Conservation (phyloP, 1,284 basidiomycete species). For the Rhodotorula sp. region DNA sequence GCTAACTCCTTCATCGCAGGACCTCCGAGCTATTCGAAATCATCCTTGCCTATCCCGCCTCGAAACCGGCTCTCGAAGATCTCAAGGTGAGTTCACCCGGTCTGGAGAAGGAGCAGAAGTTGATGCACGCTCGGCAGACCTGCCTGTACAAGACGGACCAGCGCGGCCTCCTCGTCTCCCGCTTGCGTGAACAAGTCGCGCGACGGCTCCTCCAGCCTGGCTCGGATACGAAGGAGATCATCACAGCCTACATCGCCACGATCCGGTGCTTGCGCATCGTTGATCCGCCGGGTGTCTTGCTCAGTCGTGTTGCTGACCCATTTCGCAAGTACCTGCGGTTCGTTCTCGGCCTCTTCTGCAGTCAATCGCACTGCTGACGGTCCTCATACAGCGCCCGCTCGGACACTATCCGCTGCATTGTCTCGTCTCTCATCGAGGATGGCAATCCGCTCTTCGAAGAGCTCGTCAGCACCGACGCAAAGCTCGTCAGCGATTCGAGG, state of each 20-base stretch:
- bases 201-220: slow-evolving; percentile 87
- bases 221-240: slow-evolving; percentile 87
- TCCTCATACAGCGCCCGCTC: slow-evolving; percentile 63
- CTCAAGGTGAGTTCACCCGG: slow-evolving; percentile 61
- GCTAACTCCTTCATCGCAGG: slow-evolving; percentile 51
- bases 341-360: slow-evolving; percentile 5
- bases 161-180: slow-evolving; percentile 62
- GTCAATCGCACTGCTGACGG: no score
- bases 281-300: slow-evolving; percentile 85
- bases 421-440: slow-evolving; percentile 83
- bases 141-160: slow-evolving; percentile 76
- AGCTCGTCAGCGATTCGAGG: slow-evolving; percentile 31
- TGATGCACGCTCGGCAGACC: slow-evolving; percentile 54
- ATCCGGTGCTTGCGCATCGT: slow-evolving; percentile 87
- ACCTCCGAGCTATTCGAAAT: slow-evolving; percentile 91
- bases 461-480: slow-evolving; percentile 40
- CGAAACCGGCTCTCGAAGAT: slow-evolving; percentile 79
- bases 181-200: slow-evolving; percentile 19
- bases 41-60: slow-evolving; percentile 89
- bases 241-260: slow-evolving; percentile 89
- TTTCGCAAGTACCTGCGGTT: slow-evolving; percentile 81
- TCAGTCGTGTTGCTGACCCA: slow-evolving; percentile 87
- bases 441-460: slow-evolving; percentile 67
- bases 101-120: background rate
- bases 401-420: slow-evolving; percentile 88